Base-by-base conservation (phyloP, 2,329 filamentous ascomycete genomes). In the Clathrospora elynae region DNA sequence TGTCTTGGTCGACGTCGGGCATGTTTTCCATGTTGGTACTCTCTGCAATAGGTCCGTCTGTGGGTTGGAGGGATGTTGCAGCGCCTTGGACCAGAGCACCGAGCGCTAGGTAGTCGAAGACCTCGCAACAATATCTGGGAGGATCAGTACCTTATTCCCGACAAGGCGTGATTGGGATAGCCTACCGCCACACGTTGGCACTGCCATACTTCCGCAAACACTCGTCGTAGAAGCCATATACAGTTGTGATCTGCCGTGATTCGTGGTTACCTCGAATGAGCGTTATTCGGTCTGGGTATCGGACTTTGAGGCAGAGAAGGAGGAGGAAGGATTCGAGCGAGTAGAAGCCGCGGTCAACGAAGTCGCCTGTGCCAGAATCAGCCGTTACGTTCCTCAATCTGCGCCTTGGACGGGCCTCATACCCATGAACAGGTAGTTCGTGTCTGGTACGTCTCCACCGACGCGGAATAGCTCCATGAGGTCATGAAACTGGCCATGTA, bases 221-320 rank as follows among this genome's bases (percentile, higher is more conserved):
- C 74, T 97, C 92, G 66, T 97, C 92, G 75, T 97, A 97, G 75
- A 97, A 97, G 51, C 92, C 92, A 69, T 97, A 97, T 10, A 97
- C 92, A 4, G 90, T 95, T 14, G 92, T 97, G 55, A 97, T 97
- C 71, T 97, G 92, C 46, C 92, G 84, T 30, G 91, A 96, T 73
- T 97, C 92, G 76, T 96, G 90, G 70, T 96, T 96, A 53, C 92
- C 92, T 53, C 92, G 83, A 64, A 97, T 96, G 28, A 97, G 81
- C 3, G 93, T 97, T 76, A 97, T 96, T 58, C 93, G 89, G 71
- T 97, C 90, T 38, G 92, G 93, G 68, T 97, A 97, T 68, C 92
- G 87, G 49, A 97, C 92, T 79, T 97, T 97, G 61, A 97, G 84
- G 67, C 90, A 96, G 38, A 99, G 83, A 8, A 99, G 85, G 41